Evolutionary conservation across 2,329 filamentous ascomycete species (phyloP), one percentile per base, ranked within the genome.

Genomic region (Epichloe aotearoae): DNA sequence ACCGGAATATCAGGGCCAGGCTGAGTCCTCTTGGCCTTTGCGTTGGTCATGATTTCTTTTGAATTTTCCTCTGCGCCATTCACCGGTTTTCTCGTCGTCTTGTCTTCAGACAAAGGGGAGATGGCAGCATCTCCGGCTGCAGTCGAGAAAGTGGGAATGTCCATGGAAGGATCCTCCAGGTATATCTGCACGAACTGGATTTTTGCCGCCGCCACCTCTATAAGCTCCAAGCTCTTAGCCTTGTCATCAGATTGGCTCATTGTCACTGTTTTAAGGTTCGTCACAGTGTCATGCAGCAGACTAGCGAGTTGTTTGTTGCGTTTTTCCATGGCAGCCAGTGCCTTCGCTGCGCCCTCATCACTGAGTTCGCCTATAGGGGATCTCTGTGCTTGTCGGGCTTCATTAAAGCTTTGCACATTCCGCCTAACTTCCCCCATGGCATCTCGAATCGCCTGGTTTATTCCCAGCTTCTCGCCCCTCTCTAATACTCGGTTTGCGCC

Each of bases 371-470:
- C 63, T 42, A 63, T 65, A 11, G 64, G 61, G 6, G 66, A 62
- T 47, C 66, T 67, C 20, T 69, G 67, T 14, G 68, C 64, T 33
- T 68, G 71, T 34, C 74, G 70, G 2, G 73, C 70, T 51, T 79
- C 77, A 55, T 86, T 83, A 34, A 84, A 72, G 33, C 76, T 77
- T 59, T 84, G 78, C 56, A 90, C 79, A 56, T 88, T 89, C 59
- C 85, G 84, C 53, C 79, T 79, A 47, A 91, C 84, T 65, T 94
- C 88, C 82, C 82, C 83, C 61, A 93, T 77, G 17, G 87, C 86
- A 57, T 87, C 86, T n/a, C 87, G 78, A 6, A 93, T 80, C 0
- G 83, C 86, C 64, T 86, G 84, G 61, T 88, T 89, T 51, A 93
- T 84, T 6, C 86, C 86, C 54, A 89, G 80, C 60, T 81, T 84